Conservation (phyloP, 169 alveolate species). For the Cryptosporidium tyzzeri region DNA sequence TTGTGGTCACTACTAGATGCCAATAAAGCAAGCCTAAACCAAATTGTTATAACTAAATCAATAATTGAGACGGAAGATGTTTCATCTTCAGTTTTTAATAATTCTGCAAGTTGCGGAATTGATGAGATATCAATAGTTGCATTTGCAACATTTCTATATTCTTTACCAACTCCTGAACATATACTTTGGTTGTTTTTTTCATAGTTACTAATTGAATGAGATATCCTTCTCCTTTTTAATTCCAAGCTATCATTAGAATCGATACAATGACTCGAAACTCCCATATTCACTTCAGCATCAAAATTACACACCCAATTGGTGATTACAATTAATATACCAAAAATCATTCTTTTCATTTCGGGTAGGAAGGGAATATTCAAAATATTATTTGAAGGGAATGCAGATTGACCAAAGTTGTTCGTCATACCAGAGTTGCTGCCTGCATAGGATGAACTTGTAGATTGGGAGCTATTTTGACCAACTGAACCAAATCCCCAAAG, state of each 20-base stretch:
- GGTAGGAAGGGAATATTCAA: conserved; percentile 63
- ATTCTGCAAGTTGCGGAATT: conserved; percentile 20
- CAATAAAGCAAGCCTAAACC: conserved; percentile 69
- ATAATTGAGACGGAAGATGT: conserved; percentile 9
- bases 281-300: not conserved
- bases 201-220: not conserved
- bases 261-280: not conserved
- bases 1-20: conserved; percentile 52
- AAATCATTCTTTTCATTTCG: conserved; percentile 61
- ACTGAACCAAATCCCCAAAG: conserved; percentile 40
- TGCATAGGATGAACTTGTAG: not conserved
- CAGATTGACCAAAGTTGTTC: not conserved
- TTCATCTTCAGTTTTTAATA: conserved; percentile 6
- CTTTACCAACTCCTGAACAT: not conserved
- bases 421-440: not conserved
- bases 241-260: not conserved
- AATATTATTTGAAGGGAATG: not conserved
- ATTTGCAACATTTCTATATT: not conserved
- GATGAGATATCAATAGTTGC: conserved; percentile 50
- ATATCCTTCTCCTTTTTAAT: conserved; percentile 31
- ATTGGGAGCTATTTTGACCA: not conserved
- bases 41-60: conserved; percentile 28
- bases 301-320: conserved; percentile 45
- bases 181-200: not conserved
- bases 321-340: conserved; percentile 21